Base-by-base conservation (phyloP, 768 basidiomycete genomes). In the Kwoniella mangroviensis region DNA sequence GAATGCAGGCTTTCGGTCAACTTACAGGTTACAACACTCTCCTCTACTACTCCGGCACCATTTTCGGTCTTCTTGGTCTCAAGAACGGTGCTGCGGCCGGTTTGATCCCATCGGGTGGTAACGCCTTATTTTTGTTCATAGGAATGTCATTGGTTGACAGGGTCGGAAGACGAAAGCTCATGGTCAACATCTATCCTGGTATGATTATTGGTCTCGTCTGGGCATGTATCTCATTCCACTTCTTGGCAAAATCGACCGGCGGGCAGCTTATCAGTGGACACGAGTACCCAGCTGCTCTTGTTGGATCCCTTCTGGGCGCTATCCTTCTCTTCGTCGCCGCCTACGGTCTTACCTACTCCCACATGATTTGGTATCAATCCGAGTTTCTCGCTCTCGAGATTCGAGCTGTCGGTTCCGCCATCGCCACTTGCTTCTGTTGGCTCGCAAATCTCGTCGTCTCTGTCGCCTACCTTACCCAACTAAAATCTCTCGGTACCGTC, bases 361-460 rank as follows among this genome's bases (percentile, higher is more conserved):
- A 72, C 51, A 56, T 75, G 40, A 41, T 34, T 51, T 75, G 73
- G 73, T 65, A 72, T 41, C 59, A 61, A 21, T 59, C 63, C 43
- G 73, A 72, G 53, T 66, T 69, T 67, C 51, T 72, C n/a, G 67
- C 70, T 4, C 65, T 75, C 19, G 73, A 75, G 71, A 72, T 75
- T 51, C 70, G 73, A 41, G 70, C 67, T 1, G 53, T 41, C 17
- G 73, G 70, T 1, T 65, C 67, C 2, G 71, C 70, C n/a, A 63
- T 72, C 40, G 26, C 58, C 15, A 72, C 73, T n/a, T 34, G 49
- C 1, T 15, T 45, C 19, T 26, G 43, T 24, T 76, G 73, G 71
- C 22, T 64, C 19, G 73, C 71, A 59, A 76, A 74, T 66, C 52
- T 76, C 21, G 61, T 62, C 9, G 61, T 62, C 4, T 45, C 61